Evolutionary conservation across 2,329 filamentous ascomycete genomes (phyloP).

Genomic region (Furcasterigmium furcatum): DNA sequence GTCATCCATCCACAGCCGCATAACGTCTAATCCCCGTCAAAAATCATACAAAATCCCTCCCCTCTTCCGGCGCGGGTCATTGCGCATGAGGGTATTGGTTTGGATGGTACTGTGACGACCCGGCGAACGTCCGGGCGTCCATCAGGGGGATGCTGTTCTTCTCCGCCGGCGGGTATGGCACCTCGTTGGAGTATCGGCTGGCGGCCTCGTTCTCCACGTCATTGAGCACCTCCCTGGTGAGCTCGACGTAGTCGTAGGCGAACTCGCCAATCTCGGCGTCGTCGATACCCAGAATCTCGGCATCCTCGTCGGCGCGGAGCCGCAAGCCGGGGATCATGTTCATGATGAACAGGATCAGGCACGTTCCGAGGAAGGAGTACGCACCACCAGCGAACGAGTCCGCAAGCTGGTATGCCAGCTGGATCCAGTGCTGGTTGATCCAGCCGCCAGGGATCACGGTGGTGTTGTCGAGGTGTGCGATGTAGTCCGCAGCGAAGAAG

Average conservation of each 20-base stretch:
- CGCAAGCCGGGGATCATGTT: slow-evolving; percentile 74
- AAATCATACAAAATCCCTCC: not conserved
- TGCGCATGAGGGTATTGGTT: slow-evolving; percentile 14
- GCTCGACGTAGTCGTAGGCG: slow-evolving; percentile 91
- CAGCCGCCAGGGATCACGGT: slow-evolving; percentile 71
- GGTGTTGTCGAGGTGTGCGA: slow-evolving; percentile 74
- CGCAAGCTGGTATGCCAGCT: slow-evolving; percentile 79
- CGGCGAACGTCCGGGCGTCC: slow-evolving; percentile 37
- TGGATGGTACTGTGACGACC: slow-evolving; percentile 24
- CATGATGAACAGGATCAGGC: slow-evolving; percentile 75
- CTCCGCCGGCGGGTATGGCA: slow-evolving; percentile 39
- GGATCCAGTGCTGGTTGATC: slow-evolving; percentile 80
- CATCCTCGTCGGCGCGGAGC: slow-evolving; percentile 71
- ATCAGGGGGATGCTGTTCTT: slow-evolving; percentile 48
- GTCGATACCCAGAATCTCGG: slow-evolving; percentile 81
- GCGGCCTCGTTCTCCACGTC: slow-evolving; percentile 41
- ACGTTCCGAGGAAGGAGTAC: slow-evolving; percentile 78
- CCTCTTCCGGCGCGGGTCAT: not conserved
- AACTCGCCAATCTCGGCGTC: slow-evolving; percentile 92
- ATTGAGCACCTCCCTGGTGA: slow-evolving; percentile 57
- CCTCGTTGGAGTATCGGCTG: slow-evolving; percentile 40
- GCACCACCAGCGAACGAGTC: slow-evolving; percentile 72
- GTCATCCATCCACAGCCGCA: too few species aligned
- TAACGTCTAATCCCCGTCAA: too few species aligned
- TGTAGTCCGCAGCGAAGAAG: slow-evolving; percentile 82